Base-by-base conservation (phyloP, 306 rosid species). In the Heteromeles arbutifolia region DNA sequence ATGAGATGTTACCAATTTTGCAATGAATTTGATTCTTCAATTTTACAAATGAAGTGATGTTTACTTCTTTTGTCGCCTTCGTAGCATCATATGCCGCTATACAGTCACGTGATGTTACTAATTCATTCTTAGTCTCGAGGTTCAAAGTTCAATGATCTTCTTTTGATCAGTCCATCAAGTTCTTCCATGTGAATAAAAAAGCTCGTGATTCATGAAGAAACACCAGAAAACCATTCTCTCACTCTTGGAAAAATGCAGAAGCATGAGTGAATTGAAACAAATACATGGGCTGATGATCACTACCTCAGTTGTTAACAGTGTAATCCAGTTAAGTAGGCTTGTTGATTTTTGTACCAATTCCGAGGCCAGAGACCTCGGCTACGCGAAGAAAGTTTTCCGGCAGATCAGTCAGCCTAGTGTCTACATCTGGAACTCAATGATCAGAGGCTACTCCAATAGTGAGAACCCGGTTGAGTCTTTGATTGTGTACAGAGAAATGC, bases 371-470 rank as follows among this genome's bases (percentile, higher is more conserved):
- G 89, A 88, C 80, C 77, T 91, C 74, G 50, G 77, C 29, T 89
- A 89, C 31, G 96, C 97, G 9, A 26, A 74, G 62, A 76, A 67
- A 37, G 77, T 91, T 6, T 89, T 93, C 78, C 70, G 61, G 26
- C 86, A 70, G 45, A 88, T 86, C 57, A 77, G 85, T 75, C 48
- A 66, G 19, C 97, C 89, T 8, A 88, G 83, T 58, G 69, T 87
- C 65, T 93, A 89, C 79, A 88, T 91, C 61, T 90, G 88, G 93
- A 93, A 91, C 79, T 88, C 98, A 19, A 77, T 86, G 85, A 91
- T 91, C 37, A 86, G 79, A 82, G 96, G 93, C 66, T 85, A 81
- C 84, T 86, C 87, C 68, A 89, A 84, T 22, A 13, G 74, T 70
- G 50, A 77, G 52, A 81, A 84, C 54, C 90, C 91, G 70, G 73